Evolutionary conservation across 2,329 filamentous ascomycete genomes (phyloP).

Genomic region (Biscogniauxia marginata): DNA sequence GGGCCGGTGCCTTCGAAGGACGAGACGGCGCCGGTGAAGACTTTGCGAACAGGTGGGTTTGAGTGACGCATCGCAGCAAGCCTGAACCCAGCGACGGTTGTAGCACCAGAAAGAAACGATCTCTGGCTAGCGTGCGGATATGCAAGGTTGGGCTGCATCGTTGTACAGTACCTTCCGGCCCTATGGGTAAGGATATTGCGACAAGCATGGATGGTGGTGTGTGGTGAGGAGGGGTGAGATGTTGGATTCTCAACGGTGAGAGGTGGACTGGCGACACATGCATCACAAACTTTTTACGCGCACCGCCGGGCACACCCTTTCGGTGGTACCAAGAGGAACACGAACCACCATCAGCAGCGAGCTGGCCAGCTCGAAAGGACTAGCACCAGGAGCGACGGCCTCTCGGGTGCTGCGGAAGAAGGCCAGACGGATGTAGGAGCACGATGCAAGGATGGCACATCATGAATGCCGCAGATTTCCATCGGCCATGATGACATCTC

Average conservation of each 20-base stretch:
- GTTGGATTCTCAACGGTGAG: constrained; percentile 19
- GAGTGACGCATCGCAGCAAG: neutral
- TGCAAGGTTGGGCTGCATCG: constrained; percentile 25
- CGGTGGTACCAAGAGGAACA: constrained; percentile 15
- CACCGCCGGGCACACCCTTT: constrained; percentile 17
- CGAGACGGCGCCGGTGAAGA: neutral
- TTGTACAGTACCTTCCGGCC: constrained; percentile 26
- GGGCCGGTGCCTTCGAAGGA: neutral
- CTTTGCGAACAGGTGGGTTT: neutral
- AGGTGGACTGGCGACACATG: constrained; percentile 19
- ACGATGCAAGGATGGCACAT: constrained; percentile 8
- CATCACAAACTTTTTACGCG: constrained; percentile 15
- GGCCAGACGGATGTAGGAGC: constrained; percentile 3
- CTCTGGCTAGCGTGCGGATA: constrained; percentile 21
- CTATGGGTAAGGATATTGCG: constrained; percentile 30
- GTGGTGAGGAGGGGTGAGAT: constrained; percentile 15
- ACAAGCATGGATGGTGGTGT: constrained; percentile 16
- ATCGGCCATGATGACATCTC: constrained; percentile 5
- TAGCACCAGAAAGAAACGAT: constrained; percentile 1
- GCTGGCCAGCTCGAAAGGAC: constrained; percentile 16
- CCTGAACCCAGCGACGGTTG: neutral
- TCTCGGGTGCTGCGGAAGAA: constrained; percentile 10
- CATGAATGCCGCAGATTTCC: constrained; percentile 11
- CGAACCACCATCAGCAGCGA: constrained; percentile 12
- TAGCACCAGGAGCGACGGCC: constrained; percentile 8